Evolutionary conservation across 495 filamentous ascomycete species (phyloP).

Genomic region (Hypoxylon crocopeplum): DNA sequence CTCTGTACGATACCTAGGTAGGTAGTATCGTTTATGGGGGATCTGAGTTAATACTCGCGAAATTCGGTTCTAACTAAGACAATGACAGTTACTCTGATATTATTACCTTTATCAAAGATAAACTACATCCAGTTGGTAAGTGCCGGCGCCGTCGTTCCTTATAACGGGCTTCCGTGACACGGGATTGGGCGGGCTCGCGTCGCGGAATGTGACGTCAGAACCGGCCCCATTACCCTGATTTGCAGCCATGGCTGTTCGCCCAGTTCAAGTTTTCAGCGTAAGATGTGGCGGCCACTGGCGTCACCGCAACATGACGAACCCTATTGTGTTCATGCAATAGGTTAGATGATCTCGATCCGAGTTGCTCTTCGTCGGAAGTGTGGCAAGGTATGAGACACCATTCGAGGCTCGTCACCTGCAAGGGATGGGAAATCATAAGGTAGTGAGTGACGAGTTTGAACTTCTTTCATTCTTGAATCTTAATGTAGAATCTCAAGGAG

Average conservation of each 20-base stretch:
- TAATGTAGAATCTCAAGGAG: no score
- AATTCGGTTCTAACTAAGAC: not conserved
- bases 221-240: constrained; percentile 36
- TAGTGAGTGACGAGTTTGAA: no score
- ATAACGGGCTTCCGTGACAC: constrained; percentile 28
- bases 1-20: not conserved
- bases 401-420: no score
- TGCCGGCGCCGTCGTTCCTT: constrained; percentile 18
- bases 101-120: no score
- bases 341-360: constrained; percentile 22
- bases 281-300: constrained; percentile 34
- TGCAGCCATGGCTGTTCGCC: constrained; percentile 12
- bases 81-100: not conserved
- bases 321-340: constrained; percentile 19
- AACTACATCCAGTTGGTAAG: not conserved
- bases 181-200: constrained; percentile 3
- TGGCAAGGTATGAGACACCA: constrained; percentile 1
- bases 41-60: not conserved
- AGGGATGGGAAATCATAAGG: no score
- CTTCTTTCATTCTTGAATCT: no score
- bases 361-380: not conserved
- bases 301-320: constrained; percentile 27
- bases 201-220: constrained; percentile 40
- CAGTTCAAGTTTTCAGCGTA: constrained; percentile 16
- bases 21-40: no score